Evolutionary conservation across 148 eudicot genomes (phyloP).

Genomic region (Amaranthus cruentus): DNA sequence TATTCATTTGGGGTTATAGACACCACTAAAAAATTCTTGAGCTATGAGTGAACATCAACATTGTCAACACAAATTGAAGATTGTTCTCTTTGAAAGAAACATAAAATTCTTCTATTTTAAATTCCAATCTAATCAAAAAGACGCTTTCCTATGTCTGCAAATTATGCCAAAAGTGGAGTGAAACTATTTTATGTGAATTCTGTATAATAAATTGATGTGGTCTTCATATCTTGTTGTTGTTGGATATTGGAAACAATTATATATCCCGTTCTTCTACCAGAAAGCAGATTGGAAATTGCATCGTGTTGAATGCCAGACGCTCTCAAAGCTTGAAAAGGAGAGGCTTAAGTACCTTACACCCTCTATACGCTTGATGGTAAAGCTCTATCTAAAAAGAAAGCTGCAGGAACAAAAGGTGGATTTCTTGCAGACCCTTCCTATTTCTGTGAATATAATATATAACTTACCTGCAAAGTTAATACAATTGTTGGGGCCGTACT

Average conservation of each 20-base stretch:
- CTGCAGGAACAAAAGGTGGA: slow-evolving; percentile 69
- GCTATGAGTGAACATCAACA: too few species aligned
- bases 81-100: too few species aligned
- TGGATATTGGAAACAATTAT: not conserved
- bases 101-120: too few species aligned
- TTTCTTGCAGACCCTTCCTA: not conserved
- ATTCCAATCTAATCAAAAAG: too few species aligned
- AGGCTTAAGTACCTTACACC: slow-evolving; percentile 67
- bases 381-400: slow-evolving; percentile 58
- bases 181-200: too few species aligned
- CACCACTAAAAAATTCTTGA: too few species aligned
- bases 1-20: too few species aligned
- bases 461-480: not conserved
- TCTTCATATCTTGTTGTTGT: slow-evolving; percentile 10
- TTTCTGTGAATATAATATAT: not conserved
- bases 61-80: too few species aligned
- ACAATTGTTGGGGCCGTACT: not conserved
- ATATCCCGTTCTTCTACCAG: slow-evolving; percentile 32
- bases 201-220: not conserved
- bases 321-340: slow-evolving; percentile 54
- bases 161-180: not conserved
- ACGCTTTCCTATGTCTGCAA: not conserved
- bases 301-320: slow-evolving; percentile 62
- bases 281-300: slow-evolving; percentile 94
- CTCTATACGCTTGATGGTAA: slow-evolving; percentile 81